Conservation (phyloP, 371 early-diverging fungal species). For the Fennellomyces sp. region DNA sequence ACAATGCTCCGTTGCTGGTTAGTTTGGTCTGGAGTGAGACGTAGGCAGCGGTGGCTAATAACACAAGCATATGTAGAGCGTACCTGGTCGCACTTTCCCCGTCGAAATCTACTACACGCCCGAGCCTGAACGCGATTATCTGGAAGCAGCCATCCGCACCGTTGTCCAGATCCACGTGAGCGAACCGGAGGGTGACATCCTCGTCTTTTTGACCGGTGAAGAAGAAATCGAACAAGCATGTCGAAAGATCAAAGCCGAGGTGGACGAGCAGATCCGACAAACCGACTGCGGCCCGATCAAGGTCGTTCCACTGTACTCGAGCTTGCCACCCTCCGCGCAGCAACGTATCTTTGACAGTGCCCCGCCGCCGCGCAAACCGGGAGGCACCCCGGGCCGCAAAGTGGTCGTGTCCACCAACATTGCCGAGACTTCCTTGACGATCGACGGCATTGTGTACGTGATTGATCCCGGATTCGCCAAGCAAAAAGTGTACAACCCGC, state of each 20-base stretch:
- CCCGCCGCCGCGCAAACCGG: slow-evolving; percentile 75
- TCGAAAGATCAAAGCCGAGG: slow-evolving; percentile 69
- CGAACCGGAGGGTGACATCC: slow-evolving; percentile 88
- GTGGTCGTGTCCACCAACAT: slow-evolving; percentile 97
- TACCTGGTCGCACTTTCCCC: slow-evolving; percentile 91
- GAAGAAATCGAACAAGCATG: slow-evolving; percentile 94
- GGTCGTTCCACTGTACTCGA: slow-evolving; percentile 92
- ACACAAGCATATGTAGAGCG: slow-evolving; percentile 32
- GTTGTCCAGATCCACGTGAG: slow-evolving; percentile 84
- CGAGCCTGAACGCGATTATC: slow-evolving; percentile 86
- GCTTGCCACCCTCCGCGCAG: slow-evolving; percentile 90
- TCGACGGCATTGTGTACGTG: slow-evolving; percentile 98
- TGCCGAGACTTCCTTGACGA: slow-evolving; percentile 98
- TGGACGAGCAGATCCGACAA: slow-evolving; percentile 60
- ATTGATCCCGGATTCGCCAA: slow-evolving; percentile 99
- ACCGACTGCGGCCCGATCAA: slow-evolving; percentile 70
- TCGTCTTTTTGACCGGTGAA: slow-evolving; percentile 93
- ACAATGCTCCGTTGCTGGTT: slow-evolving; percentile 69
- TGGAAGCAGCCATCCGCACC: slow-evolving; percentile 86
- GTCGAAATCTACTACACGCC: slow-evolving; percentile 91
- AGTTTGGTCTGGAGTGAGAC: background rate
- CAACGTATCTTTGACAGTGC: slow-evolving; percentile 90
- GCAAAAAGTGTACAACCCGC: slow-evolving; percentile 97
- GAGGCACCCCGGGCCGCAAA: slow-evolving; percentile 89
- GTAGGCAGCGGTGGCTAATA: background rate